A percentile compares a stretch with the other conserved stretches of the same genome.
Evolutionary conservation across 2,329 filamentous ascomycete genomes (phyloP).

Genomic region (Gremmenia infestans): DNA sequence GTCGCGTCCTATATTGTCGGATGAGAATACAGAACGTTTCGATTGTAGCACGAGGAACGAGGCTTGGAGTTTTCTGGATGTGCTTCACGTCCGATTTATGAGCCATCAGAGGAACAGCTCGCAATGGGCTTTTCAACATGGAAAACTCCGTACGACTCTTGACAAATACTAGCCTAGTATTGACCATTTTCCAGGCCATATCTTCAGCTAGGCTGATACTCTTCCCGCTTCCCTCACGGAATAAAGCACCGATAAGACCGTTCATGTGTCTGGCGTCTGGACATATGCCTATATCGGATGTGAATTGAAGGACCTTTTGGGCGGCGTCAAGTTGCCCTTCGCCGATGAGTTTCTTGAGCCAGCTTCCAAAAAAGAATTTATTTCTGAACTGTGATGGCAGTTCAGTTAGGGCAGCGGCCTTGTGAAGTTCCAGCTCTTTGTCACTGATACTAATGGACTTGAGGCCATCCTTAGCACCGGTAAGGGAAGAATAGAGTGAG

Average conservation of each 20-base stretch:
- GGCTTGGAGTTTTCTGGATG: slow-evolving; percentile 29
- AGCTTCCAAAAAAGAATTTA: slow-evolving; percentile 80
- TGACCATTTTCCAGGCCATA: slow-evolving; percentile 74
- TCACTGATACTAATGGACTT: slow-evolving; percentile 17
- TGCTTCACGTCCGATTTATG: slow-evolving; percentile 21
- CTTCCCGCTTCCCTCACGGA: slow-evolving; percentile 54
- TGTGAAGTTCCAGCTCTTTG: slow-evolving; percentile 28
- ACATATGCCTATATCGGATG: slow-evolving; percentile 63
- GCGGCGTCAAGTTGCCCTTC: slow-evolving; percentile 67
- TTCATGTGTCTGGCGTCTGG: slow-evolving; percentile 75
- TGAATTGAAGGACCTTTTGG: slow-evolving; percentile 66
- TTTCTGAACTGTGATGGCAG: slow-evolving; percentile 55
- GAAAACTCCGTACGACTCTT: slow-evolving; percentile 33
- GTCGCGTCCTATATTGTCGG: slow-evolving; percentile 62
- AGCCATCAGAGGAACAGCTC: slow-evolving; percentile 4
- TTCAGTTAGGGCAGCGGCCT: slow-evolving; percentile 35
- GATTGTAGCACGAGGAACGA: slow-evolving; percentile 57
- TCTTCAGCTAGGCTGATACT: slow-evolving; percentile 58
- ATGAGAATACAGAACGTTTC: slow-evolving; percentile 76
- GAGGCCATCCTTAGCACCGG: slow-evolving; percentile 10
- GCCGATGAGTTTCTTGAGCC: slow-evolving; percentile 79
- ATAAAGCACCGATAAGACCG: slow-evolving; percentile 73
- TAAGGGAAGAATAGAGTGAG: slow-evolving; percentile 13
- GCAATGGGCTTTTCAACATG: slow-evolving; percentile 12
- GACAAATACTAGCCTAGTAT: slow-evolving; percentile 61